Evolutionary conservation across 2,329 filamentous ascomycete genomes (phyloP), one percentile per base, ranked within the genome.

Genomic region (Colletotrichum musicola): DNA sequence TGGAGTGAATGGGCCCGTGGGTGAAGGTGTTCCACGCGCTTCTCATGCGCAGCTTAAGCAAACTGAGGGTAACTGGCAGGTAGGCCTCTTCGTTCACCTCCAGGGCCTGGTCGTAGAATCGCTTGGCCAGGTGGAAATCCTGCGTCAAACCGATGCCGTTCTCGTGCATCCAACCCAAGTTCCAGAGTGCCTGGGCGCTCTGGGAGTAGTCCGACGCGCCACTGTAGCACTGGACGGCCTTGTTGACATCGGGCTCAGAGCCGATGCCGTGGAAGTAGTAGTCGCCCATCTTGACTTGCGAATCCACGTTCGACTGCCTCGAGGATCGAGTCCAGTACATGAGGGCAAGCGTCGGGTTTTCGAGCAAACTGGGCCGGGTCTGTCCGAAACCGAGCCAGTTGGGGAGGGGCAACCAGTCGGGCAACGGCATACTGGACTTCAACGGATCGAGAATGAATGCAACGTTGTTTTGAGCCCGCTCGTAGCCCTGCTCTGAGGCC

Each of bases 151-250:
- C 94, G 57, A 98, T 86, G 7, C 96, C 96, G 75, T 98, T 98
- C 81, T 99, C 96, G 76, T 99, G 94, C 95, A 99, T 98, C 96
- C 96, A 99, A 5, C 96, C 97, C 14, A 99, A 85, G 75, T 99
- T 98, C 88, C 94, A 99, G 65, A 98, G 89, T 14, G 97, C 96
- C 80, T 99, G 97, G 2, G 95, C 96, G 74, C 94, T 97, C 76
- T 94, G 92, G 73, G 95, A 90, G 68, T 93, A 94, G 76, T 99
- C 96, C 0, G 95, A 95, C 1, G 96, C 96, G 4, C 93, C 93
- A 61, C 93, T 92, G 75, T 99, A 99, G 82, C 96, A 99, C 51
- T 92, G 90, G 0, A 95, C 94, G 6, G 97, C 97, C 79, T 97
- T 97, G 74, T 95, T 91, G 18, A 92, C 83, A 72, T 97, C 92